phyloP scores from a whole-genome alignment of 192 early-diverging fungal species.

The Backusella tuberculispora region DNA sequence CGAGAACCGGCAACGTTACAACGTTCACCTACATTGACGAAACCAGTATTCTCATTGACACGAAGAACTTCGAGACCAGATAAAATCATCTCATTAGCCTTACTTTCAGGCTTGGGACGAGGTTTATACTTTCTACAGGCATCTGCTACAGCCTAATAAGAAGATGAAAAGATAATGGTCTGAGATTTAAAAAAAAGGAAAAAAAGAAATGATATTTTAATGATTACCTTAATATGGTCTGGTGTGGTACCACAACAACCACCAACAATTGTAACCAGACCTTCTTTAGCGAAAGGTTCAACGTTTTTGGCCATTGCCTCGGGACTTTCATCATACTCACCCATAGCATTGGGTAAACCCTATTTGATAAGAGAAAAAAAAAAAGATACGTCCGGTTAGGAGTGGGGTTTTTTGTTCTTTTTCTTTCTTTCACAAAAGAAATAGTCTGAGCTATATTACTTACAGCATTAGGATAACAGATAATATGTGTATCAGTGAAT shows the following conservation, averaged over 20 bases:
- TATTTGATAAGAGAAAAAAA: slow-evolving; percentile 20
- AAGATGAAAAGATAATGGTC: background rate
- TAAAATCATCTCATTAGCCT: slow-evolving; percentile 73
- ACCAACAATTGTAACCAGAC: slow-evolving; percentile 94
- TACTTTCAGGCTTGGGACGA: slow-evolving; percentile 69
- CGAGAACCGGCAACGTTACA: slow-evolving; percentile 97
- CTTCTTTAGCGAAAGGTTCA: slow-evolving; percentile 85
- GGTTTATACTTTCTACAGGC: slow-evolving; percentile 76
- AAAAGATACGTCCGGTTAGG: background rate
- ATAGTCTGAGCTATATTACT: slow-evolving; percentile 19
- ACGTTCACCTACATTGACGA: slow-evolving; percentile 95
- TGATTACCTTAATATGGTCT: slow-evolving; percentile 81
- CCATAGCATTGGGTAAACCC: slow-evolving; percentile 96
- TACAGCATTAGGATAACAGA: slow-evolving; percentile 96
- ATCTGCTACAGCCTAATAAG: slow-evolving; percentile 70
- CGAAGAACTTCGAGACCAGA: slow-evolving; percentile 87
- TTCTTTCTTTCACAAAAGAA: background rate
- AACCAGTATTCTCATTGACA: slow-evolving; percentile 81
- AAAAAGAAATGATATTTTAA: background rate
- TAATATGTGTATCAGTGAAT: slow-evolving; percentile 78
- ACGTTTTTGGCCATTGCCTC: slow-evolving; percentile 86
- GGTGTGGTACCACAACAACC: slow-evolving; percentile 98
- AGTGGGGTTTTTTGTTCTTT: background rate
- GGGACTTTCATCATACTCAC: slow-evolving; percentile 93
- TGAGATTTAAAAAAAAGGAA: background rate